A percentile compares a stretch with the other conserved stretches of the same genome.
These are phyloP conservation scores for Starmerella potacharoeniae DNA, from an alignment of 805 yeast species.

Conservation along the genomic window DNA sequence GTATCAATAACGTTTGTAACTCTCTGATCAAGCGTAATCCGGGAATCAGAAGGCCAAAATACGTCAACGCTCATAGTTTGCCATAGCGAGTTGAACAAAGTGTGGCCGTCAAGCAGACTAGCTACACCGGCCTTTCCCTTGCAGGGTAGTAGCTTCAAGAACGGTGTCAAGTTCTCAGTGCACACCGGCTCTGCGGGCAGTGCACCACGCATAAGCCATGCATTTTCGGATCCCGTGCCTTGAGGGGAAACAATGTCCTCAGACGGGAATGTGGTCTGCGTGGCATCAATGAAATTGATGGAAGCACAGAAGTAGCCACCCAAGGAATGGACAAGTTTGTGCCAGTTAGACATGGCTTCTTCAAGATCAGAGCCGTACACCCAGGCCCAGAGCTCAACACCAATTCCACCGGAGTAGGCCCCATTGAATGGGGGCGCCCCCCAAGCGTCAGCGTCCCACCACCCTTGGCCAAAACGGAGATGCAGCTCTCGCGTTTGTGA, in stretches of 20 bases:
- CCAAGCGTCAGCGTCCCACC: constrained; percentile 88
- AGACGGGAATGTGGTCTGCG: constrained; percentile 60
- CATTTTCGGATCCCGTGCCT: constrained; percentile 20
- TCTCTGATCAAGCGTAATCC: constrained; percentile 37
- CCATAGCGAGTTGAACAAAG: constrained; percentile 79
- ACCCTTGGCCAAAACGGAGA: constrained; percentile 81
- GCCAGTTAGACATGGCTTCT: constrained; percentile 59
- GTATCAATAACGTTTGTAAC: constrained; percentile 66
- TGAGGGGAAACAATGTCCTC: constrained; percentile 23
- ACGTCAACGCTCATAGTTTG: constrained; percentile 86
- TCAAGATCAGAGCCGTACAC: constrained; percentile 50
- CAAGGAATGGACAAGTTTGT: constrained; percentile 53
- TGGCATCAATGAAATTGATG: constrained; percentile 70
- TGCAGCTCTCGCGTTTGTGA: constrained; percentile 67
- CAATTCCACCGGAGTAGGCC: constrained; percentile 72
- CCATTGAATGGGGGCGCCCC: constrained; percentile 73
- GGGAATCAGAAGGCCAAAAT: constrained; percentile 39
- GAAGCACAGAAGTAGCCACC: constrained; percentile 95
- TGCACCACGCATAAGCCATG: constrained; percentile 53
- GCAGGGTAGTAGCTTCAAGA: constrained; percentile 78
- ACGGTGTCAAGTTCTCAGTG: constrained; percentile 93
- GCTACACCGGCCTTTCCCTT: constrained; percentile 84
- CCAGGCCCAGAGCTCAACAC: constrained; percentile 86
- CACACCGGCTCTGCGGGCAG: constrained; percentile 92
- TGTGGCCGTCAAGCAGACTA: constrained; percentile 78